Evolutionary conservation across 2,329 filamentous ascomycete genomes (phyloP), one percentile per base, ranked within the genome.

Genomic region (Furcasterigmium sp.): DNA sequence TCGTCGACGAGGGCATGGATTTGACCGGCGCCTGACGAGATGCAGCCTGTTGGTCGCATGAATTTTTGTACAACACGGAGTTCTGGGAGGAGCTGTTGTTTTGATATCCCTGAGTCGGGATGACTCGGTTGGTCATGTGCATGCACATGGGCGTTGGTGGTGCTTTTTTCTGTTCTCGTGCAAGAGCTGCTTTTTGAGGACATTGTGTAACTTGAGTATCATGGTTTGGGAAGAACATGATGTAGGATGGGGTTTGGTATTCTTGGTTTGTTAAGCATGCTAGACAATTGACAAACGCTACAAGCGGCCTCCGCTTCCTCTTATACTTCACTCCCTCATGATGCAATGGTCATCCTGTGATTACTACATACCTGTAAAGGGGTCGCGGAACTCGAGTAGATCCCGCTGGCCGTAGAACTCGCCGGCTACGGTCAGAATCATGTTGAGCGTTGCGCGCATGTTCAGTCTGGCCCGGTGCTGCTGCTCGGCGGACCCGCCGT

Each of bases 381-480:
- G 76, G 48, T 84, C 78, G 45, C 89, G 78, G 48, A 84, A 86
- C 54, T 86, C 81, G 39, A 96, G 74, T 49, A 96, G 65, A 62
- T 97, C 91, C 51, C 84, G 76, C 65, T 97, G 91, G 2, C 91
- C 90, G 64, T 91, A 97, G 51, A 87, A 81, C 64, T 95, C 90
- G 54, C 89, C 91, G 38, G 86, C 84, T 28, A 96, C 76, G 0
- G 87, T 93, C 52, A 96, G 70, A 42, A 96, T 87, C 88, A 95
- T 95, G 64, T 94, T 91, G 26, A 96, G 72, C 32, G 89, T 90
- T n/a, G 82, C 84, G 21, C 78, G 72, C 68, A 72, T 73, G 58
- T 75, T 79, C 54, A 69, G 63, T 30, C 64, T 66, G 30, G 60
- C 59, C n/a, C 69, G 60, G 28, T 52, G 53, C 4, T 56, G 53